Conservation (phyloP, 2,329 filamentous ascomycete genomes). For the Cordyceps pruinosa region DNA sequence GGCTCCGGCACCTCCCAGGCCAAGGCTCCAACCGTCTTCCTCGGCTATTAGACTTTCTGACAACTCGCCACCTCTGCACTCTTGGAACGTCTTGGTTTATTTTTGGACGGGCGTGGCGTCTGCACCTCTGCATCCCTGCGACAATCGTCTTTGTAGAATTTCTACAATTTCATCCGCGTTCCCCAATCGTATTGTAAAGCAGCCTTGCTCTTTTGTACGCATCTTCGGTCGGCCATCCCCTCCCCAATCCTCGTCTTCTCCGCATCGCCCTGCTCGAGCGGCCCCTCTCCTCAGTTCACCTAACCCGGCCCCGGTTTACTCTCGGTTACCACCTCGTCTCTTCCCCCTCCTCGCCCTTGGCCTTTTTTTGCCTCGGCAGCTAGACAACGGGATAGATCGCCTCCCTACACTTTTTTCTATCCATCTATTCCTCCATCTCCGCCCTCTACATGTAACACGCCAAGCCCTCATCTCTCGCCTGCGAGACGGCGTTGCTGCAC, state of each 20-base stretch:
- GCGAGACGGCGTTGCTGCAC: slow-evolving; percentile 82
- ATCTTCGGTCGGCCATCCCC: background rate
- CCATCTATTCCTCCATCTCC: too few relatives aligned
- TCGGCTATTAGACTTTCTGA: slow-evolving; percentile 8
- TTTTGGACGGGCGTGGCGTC: background rate
- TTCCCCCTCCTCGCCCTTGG: background rate
- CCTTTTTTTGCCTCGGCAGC: slow-evolving; percentile 10
- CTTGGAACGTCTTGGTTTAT: background rate
- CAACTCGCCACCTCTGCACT: background rate
- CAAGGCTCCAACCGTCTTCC: background rate
- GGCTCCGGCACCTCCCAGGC: background rate
- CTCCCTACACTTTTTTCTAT: background rate
- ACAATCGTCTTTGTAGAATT: background rate
- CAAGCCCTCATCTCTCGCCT: slow-evolving; percentile 56
- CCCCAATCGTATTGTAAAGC: background rate
- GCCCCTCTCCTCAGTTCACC: slow-evolving; percentile 5
- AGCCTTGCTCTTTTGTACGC: background rate
- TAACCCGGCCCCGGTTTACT: slow-evolving; percentile 10
- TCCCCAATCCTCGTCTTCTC: background rate
- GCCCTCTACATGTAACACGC: background rate
- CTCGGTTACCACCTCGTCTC: slow-evolving; percentile 3
- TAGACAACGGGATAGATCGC: background rate
- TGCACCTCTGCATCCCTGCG: background rate
- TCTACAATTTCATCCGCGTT: too few relatives aligned
- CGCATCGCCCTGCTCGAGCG: background rate